phyloP scores from a whole-genome alignment of 768 basidiomycete species.

The Tulasnella sp. region DNA sequence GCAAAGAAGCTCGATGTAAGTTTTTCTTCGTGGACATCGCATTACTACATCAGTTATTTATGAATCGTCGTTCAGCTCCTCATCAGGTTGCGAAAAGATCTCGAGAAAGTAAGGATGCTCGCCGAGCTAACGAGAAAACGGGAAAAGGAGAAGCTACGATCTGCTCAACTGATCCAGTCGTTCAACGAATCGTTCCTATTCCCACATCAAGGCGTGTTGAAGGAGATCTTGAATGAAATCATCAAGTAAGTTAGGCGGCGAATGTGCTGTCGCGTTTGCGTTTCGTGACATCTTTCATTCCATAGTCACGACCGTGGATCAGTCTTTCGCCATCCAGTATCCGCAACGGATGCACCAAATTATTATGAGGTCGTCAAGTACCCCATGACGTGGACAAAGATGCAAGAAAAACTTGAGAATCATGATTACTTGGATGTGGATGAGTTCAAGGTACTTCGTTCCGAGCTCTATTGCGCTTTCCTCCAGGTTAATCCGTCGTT shows the following conservation, averaged over 20 bases:
- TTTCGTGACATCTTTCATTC: conserved; percentile 14
- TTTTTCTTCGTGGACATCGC: conserved; percentile 4
- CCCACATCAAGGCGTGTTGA: conserved; percentile 47
- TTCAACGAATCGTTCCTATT: conserved; percentile 54
- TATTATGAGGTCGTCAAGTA: conserved; percentile 76
- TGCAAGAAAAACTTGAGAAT: conserved; percentile 67
- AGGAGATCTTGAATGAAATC: conserved; percentile 57
- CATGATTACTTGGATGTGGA: conserved; percentile 72
- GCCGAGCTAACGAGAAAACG: conserved; percentile 59
- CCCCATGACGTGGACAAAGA: conserved; percentile 82
- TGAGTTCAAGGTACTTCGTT: conserved; percentile 47
- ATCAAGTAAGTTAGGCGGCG: conserved; percentile 41
- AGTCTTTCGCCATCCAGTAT: conserved; percentile 75
- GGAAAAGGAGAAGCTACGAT: conserved; percentile 66
- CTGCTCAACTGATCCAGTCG: conserved; percentile 52
- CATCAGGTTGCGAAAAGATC: conserved; percentile 55
- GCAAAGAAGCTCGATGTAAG: conserved; percentile 67
- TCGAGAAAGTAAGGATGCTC: conserved; percentile 57
- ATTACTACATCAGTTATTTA: conserved; percentile 2
- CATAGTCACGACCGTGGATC: conserved; percentile 57
- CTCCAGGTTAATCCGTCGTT: background rate
- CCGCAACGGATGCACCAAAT: conserved; percentile 65
- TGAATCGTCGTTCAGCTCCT: conserved; percentile 36
- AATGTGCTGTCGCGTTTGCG: background rate
- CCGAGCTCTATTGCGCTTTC: background rate